Evolutionary conservation across 306 rosid genomes (phyloP).

Genomic region (Heteromeles arbutifolia): DNA sequence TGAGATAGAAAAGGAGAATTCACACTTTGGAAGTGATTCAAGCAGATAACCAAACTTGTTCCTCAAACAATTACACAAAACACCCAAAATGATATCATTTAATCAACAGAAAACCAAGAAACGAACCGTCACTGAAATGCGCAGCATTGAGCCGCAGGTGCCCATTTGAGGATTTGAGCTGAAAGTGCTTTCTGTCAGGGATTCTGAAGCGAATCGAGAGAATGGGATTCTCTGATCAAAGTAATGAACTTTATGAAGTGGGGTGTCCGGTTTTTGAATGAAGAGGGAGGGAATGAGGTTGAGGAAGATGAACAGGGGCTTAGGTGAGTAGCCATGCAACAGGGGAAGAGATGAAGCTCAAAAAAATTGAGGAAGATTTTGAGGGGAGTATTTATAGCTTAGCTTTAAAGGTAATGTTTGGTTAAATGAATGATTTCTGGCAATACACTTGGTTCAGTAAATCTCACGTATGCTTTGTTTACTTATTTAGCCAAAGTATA

Average conservation of each 20-base stretch:
- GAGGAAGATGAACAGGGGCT: constrained; percentile 41
- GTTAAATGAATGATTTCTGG: too few species aligned
- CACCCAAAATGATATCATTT: neutral
- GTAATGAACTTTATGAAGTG: too few species aligned
- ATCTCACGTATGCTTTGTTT: too few species aligned
- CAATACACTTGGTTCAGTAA: too few species aligned
- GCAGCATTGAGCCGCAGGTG: constrained; percentile 57
- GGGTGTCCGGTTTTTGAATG: constrained; percentile 38
- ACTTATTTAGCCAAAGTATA: too few species aligned
- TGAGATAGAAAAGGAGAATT: neutral
- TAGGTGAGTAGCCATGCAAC: constrained; percentile 52
- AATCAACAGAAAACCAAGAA: constrained; percentile 1
- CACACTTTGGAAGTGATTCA: too few species aligned
- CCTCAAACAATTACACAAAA: neutral
- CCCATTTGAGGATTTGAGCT: constrained; percentile 87
- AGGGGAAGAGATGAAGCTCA: neutral
- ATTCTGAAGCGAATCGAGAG: too few species aligned
- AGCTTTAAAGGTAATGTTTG: too few species aligned
- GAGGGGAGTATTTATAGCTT: too few species aligned
- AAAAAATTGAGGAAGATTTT: constrained; percentile 2
- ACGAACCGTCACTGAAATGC: constrained; percentile 65
- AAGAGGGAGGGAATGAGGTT: constrained; percentile 27
- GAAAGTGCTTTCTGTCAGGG: too few species aligned
- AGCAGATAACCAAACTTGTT: neutral
- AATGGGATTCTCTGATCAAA: too few species aligned